These are phyloP conservation scores for Spencermartinsiella europaea DNA, from an alignment of 805 yeast species.

Conservation along the genomic window DNA sequence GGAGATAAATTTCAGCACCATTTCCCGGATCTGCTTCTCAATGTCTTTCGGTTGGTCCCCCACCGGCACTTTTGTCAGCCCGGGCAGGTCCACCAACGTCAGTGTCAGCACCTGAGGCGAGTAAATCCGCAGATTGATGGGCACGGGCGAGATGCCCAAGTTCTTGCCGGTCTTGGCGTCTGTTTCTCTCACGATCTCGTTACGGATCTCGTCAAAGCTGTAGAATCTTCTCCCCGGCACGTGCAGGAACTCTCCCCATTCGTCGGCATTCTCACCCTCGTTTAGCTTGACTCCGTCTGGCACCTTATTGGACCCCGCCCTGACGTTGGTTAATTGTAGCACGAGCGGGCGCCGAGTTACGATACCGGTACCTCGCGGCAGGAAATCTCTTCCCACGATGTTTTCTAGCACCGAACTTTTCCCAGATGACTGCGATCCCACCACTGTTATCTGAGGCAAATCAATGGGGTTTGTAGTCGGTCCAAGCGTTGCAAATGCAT, in stretches of 20 bases:
- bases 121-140: conserved; percentile 87
- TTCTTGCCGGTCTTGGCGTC: conserved; percentile 69
- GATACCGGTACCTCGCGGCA: conserved; percentile 90
- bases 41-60: conserved; percentile 99
- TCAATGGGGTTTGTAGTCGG: conserved; percentile 92
- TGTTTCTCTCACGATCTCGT: conserved; percentile 88
- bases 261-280: conserved; percentile 39
- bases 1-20: conserved; percentile 87
- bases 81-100: conserved; percentile 95
- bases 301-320: conserved; percentile 34
- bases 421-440: conserved; percentile 87
- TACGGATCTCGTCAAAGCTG: conserved; percentile 83
- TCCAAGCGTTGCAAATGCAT: conserved; percentile 95
- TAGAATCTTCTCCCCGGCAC: conserved; percentile 81
- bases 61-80: conserved; percentile 96
- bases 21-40: conserved; percentile 87
- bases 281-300: conserved; percentile 27
- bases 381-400: conserved; percentile 85
- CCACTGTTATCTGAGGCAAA: conserved; percentile 91
- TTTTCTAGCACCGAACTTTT: conserved; percentile 86
- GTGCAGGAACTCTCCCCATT: conserved; percentile 98
- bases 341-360: conserved; percentile 87
- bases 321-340: conserved; percentile 69
- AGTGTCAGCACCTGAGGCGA: conserved; percentile 92
- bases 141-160: conserved; percentile 84